Evolutionary conservation across 164 flowering plant genomes (phyloP).

Genomic region (Macadamia tetraphylla): DNA sequence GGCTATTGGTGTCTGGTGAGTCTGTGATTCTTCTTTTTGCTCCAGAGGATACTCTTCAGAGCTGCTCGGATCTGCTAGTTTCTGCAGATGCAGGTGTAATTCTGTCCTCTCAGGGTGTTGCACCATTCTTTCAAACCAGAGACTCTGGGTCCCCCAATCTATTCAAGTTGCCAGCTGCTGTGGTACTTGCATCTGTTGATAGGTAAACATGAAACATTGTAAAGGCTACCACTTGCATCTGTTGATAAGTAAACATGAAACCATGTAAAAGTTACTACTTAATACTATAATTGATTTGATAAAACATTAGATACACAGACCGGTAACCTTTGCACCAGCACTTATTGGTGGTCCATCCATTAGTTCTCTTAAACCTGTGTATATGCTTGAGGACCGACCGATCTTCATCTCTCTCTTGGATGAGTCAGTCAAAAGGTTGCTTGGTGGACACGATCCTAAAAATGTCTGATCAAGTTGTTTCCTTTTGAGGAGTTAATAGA

Average conservation of each 20-base stretch:
- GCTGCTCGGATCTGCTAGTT: conserved; percentile 28
- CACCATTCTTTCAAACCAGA: conserved; percentile 37
- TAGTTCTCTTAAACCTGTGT: too few relatives aligned
- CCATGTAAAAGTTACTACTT: not conserved
- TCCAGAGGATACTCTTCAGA: conserved; percentile 31
- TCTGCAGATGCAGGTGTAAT: conserved; percentile 41
- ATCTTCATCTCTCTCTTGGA: too few relatives aligned
- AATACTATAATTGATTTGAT: too few relatives aligned
- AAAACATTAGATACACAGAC: too few relatives aligned
- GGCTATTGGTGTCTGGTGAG: conserved; percentile 41
- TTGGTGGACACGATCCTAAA: too few relatives aligned
- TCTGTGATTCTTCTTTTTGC: conserved; percentile 44
- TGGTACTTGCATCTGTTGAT: conserved; percentile 39
- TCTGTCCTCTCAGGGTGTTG: conserved; percentile 38
- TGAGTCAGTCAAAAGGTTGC: too few relatives aligned
- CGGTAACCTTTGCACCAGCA: too few relatives aligned
- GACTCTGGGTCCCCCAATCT: conserved; percentile 21
- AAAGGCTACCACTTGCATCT: conserved; percentile 17
- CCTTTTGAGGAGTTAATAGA: too few relatives aligned
- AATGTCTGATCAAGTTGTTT: too few relatives aligned
- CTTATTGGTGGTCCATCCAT: too few relatives aligned
- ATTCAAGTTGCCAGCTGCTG: conserved; percentile 40
- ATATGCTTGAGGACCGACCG: too few relatives aligned
- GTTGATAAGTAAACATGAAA: conserved; percentile 36
- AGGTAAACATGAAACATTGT: conserved; percentile 22